A percentile compares a stretch with the other conserved stretches of the same genome.
Conservation (phyloP, 2,329 filamentous ascomycete species). For the Aspergillus quadricinctus region DNA sequence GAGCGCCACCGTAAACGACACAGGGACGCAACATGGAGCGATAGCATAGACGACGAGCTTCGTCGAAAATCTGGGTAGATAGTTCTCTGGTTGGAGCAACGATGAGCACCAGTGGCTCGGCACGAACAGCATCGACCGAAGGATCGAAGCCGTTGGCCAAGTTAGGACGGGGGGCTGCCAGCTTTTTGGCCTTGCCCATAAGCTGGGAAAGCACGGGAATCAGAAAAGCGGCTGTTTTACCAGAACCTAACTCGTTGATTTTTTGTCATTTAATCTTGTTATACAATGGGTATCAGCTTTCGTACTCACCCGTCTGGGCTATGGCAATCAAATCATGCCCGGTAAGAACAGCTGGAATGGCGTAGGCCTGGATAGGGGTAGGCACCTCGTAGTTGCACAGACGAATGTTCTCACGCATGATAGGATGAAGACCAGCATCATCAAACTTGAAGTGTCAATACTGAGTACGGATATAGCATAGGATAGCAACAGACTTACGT, state of each 20-base stretch:
- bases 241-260: conserved; percentile 63
- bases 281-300: background rate
- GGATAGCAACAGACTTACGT: conserved; percentile 37
- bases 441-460: conserved; percentile 54
- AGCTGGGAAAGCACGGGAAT: conserved; percentile 83
- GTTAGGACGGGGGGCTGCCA: conserved; percentile 71
- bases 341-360: conserved; percentile 70
- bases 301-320: conserved; percentile 80
- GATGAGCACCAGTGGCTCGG: conserved; percentile 83
- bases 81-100: conserved; percentile 85
- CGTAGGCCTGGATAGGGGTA: conserved; percentile 84
- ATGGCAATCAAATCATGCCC: conserved; percentile 82
- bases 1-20: conserved; percentile 81
- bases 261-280: conserved; percentile 5
- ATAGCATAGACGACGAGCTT: conserved; percentile 88
- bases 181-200: conserved; percentile 92
- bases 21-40: conserved; percentile 90
- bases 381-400: conserved; percentile 67
- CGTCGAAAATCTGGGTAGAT: conserved; percentile 91
- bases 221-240: conserved; percentile 91
- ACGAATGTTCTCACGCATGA: conserved; percentile 71
- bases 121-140: conserved; percentile 54
- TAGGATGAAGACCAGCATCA: conserved; percentile 77
- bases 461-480: background rate
- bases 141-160: conserved; percentile 51